These are phyloP conservation scores for Quercus tomentella DNA, from an alignment of 331 rosid genomes.

Conservation along the genomic window DNA sequence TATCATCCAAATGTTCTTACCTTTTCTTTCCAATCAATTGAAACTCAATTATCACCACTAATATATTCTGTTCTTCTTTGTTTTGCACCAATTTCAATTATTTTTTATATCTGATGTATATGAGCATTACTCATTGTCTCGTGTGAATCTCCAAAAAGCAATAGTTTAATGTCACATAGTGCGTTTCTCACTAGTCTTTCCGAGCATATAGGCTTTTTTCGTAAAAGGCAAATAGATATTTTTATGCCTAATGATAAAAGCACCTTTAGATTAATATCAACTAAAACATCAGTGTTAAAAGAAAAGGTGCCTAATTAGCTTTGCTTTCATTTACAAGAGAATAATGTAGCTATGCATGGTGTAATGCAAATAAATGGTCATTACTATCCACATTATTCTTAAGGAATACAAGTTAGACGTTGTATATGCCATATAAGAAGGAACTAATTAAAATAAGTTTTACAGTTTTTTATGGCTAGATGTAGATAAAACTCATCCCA, in stretches of 20 bases:
- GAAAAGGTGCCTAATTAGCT: neutral
- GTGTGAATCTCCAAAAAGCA: constrained; percentile 9
- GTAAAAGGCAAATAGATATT: neutral
- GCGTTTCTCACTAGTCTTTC: constrained; percentile 28
- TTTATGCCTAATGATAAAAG: constrained; percentile 16
- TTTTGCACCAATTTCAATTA: too few species aligned
- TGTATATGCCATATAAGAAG: too few species aligned
- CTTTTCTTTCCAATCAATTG: too few species aligned
- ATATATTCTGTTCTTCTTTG: too few species aligned
- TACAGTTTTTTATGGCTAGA: too few species aligned
- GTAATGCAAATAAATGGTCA: neutral
- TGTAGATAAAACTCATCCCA: too few species aligned
- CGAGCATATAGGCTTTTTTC: constrained; percentile 37
- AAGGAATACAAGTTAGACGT: too few species aligned
- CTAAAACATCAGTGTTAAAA: neutral
- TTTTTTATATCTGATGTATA: too few species aligned
- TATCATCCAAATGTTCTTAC: too few species aligned
- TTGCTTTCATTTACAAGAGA: neutral
- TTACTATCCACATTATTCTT: neutral
- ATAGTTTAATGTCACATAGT: constrained; percentile 17
- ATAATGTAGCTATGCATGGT: neutral
- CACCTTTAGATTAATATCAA: neutral
- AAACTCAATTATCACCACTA: too few species aligned
- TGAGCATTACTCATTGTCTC: constrained; percentile 7
- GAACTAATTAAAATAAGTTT: too few species aligned